A percentile compares a stretch with the other conserved stretches of the same genome.
Conservation (phyloP, 306 rosid genomes). For the Oxytropis ochrocephala region DNA sequence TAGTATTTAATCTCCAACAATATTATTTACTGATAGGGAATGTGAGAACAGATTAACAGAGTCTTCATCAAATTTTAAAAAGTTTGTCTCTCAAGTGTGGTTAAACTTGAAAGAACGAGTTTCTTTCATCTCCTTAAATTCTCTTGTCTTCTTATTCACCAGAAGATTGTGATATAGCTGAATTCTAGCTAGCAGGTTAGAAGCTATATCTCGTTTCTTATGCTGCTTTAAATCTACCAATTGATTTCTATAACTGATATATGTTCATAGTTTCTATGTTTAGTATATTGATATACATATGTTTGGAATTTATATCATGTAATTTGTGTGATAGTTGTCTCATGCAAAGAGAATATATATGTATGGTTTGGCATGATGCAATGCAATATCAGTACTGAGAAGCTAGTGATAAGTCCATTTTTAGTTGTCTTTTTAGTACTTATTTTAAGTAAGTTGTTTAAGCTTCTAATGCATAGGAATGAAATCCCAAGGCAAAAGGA, state of each 20-base stretch:
- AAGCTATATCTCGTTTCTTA: not conserved
- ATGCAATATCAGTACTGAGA: not conserved
- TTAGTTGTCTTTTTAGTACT: no score
- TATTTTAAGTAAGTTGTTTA: no score
- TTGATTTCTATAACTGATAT: not conserved
- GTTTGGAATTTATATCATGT: constrained; percentile 5
- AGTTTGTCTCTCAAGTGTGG: constrained; percentile 19
- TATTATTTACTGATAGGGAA: constrained; percentile 58
- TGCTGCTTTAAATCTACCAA: not conserved
- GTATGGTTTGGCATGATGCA: constrained; percentile 21
- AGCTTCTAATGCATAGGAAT: no score
- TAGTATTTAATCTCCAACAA: constrained; percentile 21
- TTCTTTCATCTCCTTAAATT: constrained; percentile 17
- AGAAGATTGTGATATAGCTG: constrained; percentile 7
- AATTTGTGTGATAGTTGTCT: not conserved
- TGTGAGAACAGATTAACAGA: constrained; percentile 53
- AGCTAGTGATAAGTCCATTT: no score
- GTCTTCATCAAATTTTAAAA: constrained; percentile 31
- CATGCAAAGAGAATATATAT: constrained; percentile 25
- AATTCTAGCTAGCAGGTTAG: constrained; percentile 33
- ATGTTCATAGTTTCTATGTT: not conserved
- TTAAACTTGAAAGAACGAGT: not conserved
- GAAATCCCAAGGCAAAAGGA: no score
- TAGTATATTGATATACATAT: not conserved
- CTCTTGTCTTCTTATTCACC: constrained; percentile 25